phyloP scores from a whole-genome alignment of 176 grass and related monocot species.

The Zea mays region DNA sequence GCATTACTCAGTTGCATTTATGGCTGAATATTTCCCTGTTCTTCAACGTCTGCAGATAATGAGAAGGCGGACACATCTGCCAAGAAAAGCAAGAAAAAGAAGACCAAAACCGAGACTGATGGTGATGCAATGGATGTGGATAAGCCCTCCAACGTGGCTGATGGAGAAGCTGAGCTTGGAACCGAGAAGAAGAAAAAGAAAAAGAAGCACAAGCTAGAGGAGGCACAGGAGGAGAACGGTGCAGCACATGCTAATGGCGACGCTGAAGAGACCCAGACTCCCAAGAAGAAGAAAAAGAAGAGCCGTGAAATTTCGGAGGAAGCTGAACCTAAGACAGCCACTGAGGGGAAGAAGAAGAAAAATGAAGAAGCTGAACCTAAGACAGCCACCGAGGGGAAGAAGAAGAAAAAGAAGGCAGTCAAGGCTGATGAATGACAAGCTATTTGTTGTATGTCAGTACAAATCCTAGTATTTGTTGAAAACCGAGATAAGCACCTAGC shows the following conservation, averaged over 20 bases:
- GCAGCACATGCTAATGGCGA: conserved; percentile 32
- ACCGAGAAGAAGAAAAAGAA: conserved; percentile 80
- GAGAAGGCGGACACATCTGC: conserved; percentile 40
- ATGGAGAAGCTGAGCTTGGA: conserved; percentile 55
- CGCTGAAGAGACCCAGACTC: conserved; percentile 42
- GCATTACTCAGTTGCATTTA: background rate
- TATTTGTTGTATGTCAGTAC: conserved; percentile 6
- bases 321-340: conserved; percentile 38
- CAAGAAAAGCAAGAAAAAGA: conserved; percentile 85
- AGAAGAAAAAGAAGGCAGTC: conserved; percentile 56
- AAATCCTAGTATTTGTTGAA: conserved; percentile 11
- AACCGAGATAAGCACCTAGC: conserved; percentile 20
- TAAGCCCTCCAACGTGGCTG: conserved; percentile 24
- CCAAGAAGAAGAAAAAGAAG: conserved; percentile 74
- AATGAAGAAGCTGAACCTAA: conserved; percentile 49
- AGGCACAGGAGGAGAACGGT: conserved; percentile 32
- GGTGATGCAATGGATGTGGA: conserved; percentile 67
- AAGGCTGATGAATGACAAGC: conserved; percentile 29
- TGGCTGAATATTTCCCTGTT: background rate
- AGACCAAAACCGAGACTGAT: conserved; percentile 34
- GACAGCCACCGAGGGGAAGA: conserved; percentile 46
- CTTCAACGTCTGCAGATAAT: conserved; percentile 6
- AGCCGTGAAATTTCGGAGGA: conserved; percentile 35
- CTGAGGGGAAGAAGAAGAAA: conserved; percentile 57
- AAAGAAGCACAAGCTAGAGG: conserved; percentile 70